Percentiles rank a stretch among this genome's conserved stretches.
These are phyloP conservation scores for Diddensiella transvaalensis DNA, from an alignment of 805 yeast species.

Conservation along the genomic window DNA sequence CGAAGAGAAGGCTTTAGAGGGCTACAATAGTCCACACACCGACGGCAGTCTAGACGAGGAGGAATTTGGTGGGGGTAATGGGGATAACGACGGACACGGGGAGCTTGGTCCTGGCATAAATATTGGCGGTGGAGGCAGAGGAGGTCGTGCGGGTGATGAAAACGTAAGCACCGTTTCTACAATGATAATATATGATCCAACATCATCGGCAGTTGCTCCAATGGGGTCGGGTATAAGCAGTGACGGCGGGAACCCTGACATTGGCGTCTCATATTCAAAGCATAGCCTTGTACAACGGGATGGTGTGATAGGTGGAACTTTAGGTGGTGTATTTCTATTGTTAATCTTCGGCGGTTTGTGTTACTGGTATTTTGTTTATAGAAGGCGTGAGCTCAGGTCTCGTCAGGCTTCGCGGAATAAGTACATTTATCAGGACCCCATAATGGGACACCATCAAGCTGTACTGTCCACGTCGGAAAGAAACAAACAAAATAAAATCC, in stretches of 20 bases:
- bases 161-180: neutral
- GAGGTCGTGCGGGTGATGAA: neutral
- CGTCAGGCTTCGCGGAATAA: neutral
- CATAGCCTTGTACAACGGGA: constrained; percentile 1
- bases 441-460: neutral
- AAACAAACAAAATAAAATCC: neutral
- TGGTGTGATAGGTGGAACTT: constrained; percentile 17
- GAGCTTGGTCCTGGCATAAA: neutral
- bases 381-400: neutral
- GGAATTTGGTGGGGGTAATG: neutral
- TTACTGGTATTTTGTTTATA: neutral
- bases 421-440: neutral
- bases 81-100: neutral
- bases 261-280: neutral
- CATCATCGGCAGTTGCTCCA: constrained; percentile 1
- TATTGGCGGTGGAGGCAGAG: constrained; percentile 1
- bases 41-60: constrained; percentile 1
- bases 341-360: constrained; percentile 3
- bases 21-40: constrained; percentile 1
- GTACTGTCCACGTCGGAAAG: neutral
- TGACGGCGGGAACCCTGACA: neutral
- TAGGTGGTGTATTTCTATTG: constrained; percentile 17
- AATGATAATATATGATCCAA: neutral
- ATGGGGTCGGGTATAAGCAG: constrained; percentile 7
- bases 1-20: no score